Base-by-base conservation (phyloP, 345 rosid genomes). In the Camelina neglecta region DNA sequence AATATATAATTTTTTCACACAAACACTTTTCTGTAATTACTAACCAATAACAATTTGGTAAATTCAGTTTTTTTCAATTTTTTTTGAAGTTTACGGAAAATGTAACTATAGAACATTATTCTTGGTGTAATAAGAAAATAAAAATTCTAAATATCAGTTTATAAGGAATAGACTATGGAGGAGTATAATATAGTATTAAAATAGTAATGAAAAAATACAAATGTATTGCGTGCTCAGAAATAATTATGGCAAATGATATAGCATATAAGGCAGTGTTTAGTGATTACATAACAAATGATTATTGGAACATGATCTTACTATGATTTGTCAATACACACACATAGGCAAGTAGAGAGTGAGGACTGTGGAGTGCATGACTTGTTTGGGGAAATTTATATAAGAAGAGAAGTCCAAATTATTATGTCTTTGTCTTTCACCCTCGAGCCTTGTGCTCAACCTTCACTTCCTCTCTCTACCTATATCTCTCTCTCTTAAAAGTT, bases 361-460 rank as follows among this genome's bases (percentile, higher is more conserved):
- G 42, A 10, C 42, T n/a, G 63, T 15, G 56, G 39, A 69, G 56
- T 39, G 78, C 66, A 65, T 59, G 73, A 75, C 69, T 68, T 75
- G 74, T 75, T 59, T 60, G 62, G 62, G 63, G 79, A 75, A 75
- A 68, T 75, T 51, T 75, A 68, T 53, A 29, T 63, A 60, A 23
- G 74, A 68, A 69, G 63, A 60, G 74, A 69, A 61, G 24, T 60
- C 63, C 57, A 64, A 69, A 75, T 69, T 75, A 75, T 69, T 61
- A 75, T 75, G 74, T 75, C 69, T 67, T 50, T 68, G 57, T 75
- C 63, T 75, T 60, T 69, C 69, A 20, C 18, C 55, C 69, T 75
- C 79, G 79, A 75, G 79, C 79, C 79, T 53, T 75, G 69, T 62
- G 79, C 79, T 75, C 51, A 7, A 57, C 60, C 29, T 49, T 67